Base-by-base conservation (phyloP, 257 asterid genomes). In the Dorcoceras hygrometricum region DNA sequence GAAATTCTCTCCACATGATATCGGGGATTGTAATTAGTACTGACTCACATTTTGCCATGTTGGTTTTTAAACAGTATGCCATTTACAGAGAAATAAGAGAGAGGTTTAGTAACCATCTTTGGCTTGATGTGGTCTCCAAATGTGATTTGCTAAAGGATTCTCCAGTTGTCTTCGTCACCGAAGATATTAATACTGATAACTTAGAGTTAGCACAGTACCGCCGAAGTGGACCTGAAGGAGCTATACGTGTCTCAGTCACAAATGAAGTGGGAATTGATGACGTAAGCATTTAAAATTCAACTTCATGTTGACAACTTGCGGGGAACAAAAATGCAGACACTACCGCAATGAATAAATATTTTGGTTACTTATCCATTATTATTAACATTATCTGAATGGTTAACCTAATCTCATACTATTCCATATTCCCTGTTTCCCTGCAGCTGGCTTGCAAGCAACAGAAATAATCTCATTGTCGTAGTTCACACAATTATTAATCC, bases 61-160 rank as follows among this genome's bases (percentile, higher is more conserved):
- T 63, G 16, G 23, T 60, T 67, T 62, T 78, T 59, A 19, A 70
- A 82, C 95, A 93, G 99, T 88, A 81, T 58, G 68, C 77, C 55
- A 86, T 93, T 60, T 93, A 93, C 77, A 83, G 90, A 76, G 99
- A 88, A 77, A 84, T 93, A 65, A 87, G 79, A 76, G 90, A 85
- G 83, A 89, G 99, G 75, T 93, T 88, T 68, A 73, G 80, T 2
- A 75, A 84, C 75, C 97, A 90, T 82, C 89, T 93, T 64, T 93
- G 99, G 99, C 83, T 93, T 67, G 96, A 93, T 72, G 95, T 86
- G 39, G 91, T 93, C 76, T 93, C 99, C 24, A 93, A 93, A 78
- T 82, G 86, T 76, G 99, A 93, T 74, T 78, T 93, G 71, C 75
- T 93, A 68, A 81, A 71, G 69, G 88, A 82, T 69, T 73, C 90